Evolutionary conservation across 1,284 basidiomycete species (phyloP).

Genomic region (Agaricales sp.): DNA sequence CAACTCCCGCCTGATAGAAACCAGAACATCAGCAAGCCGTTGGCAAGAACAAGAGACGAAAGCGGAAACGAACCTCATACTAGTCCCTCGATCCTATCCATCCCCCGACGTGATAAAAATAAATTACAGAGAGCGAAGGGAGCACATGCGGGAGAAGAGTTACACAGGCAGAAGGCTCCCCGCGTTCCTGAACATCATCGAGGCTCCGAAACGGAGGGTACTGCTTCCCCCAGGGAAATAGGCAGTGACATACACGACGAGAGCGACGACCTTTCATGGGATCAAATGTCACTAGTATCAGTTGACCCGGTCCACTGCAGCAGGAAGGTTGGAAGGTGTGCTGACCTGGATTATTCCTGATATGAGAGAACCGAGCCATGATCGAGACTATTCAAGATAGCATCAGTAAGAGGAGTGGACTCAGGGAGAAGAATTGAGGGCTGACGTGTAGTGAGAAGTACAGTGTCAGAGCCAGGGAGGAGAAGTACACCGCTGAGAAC

Average conservation of each 20-base stretch:
- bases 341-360: slow-evolving; percentile 67
- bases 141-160: too few relatives aligned
- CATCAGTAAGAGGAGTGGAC: neutral
- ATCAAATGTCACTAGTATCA: too few relatives aligned
- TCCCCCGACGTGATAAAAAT: too few relatives aligned
- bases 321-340: neutral
- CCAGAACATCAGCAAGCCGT: too few relatives aligned
- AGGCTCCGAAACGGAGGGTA: slow-evolving; percentile 76
- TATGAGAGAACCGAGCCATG: slow-evolving; percentile 77
- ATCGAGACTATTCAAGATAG: slow-evolving; percentile 43
- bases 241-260: slow-evolving; percentile 79
- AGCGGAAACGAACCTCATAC: too few relatives aligned
- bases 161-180: slow-evolving; percentile 65
- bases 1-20: too few relatives aligned
- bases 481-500: slow-evolving; percentile 80
- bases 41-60: too few relatives aligned
- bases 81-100: too few relatives aligned
- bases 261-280: slow-evolving; percentile 54
- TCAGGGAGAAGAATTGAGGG: slow-evolving; percentile 7
- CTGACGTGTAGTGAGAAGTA: slow-evolving; percentile 83
- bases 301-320: too few relatives aligned
- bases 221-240: slow-evolving; percentile 85
- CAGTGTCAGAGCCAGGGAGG: slow-evolving; percentile 72
- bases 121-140: too few relatives aligned
- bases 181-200: slow-evolving; percentile 74